These are phyloP conservation scores for Macadamia tetraphylla DNA, from an alignment of 164 flowering plant species.

Conservation along the genomic window DNA sequence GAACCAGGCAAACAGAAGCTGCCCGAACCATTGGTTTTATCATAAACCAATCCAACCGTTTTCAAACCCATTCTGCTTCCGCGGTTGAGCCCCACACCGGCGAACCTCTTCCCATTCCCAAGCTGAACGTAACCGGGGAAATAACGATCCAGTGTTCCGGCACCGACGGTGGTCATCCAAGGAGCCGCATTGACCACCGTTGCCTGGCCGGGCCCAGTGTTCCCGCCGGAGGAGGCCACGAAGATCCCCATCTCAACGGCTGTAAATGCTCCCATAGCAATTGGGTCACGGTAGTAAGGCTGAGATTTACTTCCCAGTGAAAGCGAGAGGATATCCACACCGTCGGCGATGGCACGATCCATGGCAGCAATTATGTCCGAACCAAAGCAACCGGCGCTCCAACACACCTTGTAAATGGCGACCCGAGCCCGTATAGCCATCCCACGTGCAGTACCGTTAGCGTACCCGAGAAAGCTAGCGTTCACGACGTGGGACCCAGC, in stretches of 20 bases:
- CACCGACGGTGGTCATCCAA: slow-evolving; percentile 89
- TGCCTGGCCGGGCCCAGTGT: slow-evolving; percentile 58
- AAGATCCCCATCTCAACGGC: slow-evolving; percentile 29
- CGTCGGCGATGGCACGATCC: too few relatives aligned
- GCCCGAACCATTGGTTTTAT: slow-evolving; percentile 27
- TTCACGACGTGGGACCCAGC: too few relatives aligned
- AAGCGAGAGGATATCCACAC: too few relatives aligned
- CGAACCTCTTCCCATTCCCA: slow-evolving; percentile 34
- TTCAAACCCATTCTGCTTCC: slow-evolving; percentile 59
- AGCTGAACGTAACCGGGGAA: slow-evolving; percentile 64
- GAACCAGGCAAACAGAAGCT: slow-evolving; percentile 69
- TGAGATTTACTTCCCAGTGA: too few relatives aligned
- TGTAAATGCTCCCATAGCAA: too few relatives aligned
- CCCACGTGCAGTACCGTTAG: too few relatives aligned
- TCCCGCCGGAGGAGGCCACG: slow-evolving; percentile 85
- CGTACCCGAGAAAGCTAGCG: too few relatives aligned
- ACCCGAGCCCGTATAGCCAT: too few relatives aligned
- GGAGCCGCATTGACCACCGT: slow-evolving; percentile 71
- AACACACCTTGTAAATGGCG: too few relatives aligned
- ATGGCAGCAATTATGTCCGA: too few relatives aligned
- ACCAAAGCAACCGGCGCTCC: too few relatives aligned
- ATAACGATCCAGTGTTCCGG: slow-evolving; percentile 81
- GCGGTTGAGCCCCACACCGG: slow-evolving; percentile 74
- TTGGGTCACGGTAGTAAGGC: too few relatives aligned
- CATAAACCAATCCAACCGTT: slow-evolving; percentile 44